These are phyloP conservation scores for Ustilago bromivora DNA, from an alignment of 1,284 basidiomycete species.

Conservation along the genomic window DNA sequence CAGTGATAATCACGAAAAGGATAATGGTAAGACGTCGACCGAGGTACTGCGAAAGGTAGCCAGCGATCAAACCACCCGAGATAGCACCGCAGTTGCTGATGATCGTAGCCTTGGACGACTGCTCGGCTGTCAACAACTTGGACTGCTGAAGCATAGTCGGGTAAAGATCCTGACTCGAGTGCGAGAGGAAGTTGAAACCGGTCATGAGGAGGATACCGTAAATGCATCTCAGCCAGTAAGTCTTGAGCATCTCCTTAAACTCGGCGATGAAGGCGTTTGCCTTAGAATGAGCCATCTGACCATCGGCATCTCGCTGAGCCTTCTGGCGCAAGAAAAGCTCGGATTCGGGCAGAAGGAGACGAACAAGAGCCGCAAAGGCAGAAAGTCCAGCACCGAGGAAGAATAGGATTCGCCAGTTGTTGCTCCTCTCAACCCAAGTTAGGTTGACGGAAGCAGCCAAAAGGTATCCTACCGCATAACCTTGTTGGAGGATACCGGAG, in stretches of 20 bases:
- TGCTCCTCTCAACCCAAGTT: slow-evolving; percentile 69
- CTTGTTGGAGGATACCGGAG: slow-evolving; percentile 85
- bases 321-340: slow-evolving; percentile 76
- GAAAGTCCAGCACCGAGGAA: slow-evolving; percentile 76
- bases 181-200: slow-evolving; percentile 87
- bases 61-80: slow-evolving; percentile 81
- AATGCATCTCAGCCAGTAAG: slow-evolving; percentile 86
- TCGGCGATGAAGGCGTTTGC: slow-evolving; percentile 81
- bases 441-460: slow-evolving; percentile 81
- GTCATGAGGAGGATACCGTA: slow-evolving; percentile 77
- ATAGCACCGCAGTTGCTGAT: slow-evolving; percentile 86
- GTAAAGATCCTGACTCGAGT: slow-evolving; percentile 64
- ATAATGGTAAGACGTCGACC: slow-evolving; percentile 90
- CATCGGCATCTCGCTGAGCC: slow-evolving; percentile 66
- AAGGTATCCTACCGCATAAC: slow-evolving; percentile 76
- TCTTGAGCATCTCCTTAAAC: slow-evolving; percentile 79
- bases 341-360: slow-evolving; percentile 83
- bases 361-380: slow-evolving; percentile 79
- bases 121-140: slow-evolving; percentile 70
- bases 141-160: slow-evolving; percentile 63
- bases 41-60: slow-evolving; percentile 82
- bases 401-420: slow-evolving; percentile 73
- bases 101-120: slow-evolving; percentile 87
- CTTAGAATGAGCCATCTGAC: slow-evolving; percentile 35
- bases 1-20: slow-evolving; percentile 71